phyloP scores from a whole-genome alignment of 73 alveolate genomes.

The Uronychia setigera region DNA sequence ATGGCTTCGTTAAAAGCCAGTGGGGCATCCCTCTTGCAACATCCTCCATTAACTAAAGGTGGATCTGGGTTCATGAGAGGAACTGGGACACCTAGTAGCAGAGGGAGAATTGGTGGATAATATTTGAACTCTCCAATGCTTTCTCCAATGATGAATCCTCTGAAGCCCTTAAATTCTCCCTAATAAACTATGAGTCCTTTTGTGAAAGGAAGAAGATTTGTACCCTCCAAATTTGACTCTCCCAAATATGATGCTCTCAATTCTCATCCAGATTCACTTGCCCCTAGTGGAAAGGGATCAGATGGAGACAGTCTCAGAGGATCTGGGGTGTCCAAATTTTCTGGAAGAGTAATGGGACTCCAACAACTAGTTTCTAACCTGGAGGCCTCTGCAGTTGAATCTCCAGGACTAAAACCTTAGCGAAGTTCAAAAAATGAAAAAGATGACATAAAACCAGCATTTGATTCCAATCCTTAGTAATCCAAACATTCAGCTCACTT shows the following conservation, averaged over 20 bases:
- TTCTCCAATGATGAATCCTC: background rate
- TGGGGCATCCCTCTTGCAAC: too few relatives aligned
- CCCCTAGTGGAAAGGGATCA: background rate
- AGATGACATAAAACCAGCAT: background rate
- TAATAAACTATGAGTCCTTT: background rate
- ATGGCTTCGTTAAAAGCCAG: too few relatives aligned
- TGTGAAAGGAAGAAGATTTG: background rate
- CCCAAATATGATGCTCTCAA: background rate
- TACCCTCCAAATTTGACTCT: background rate
- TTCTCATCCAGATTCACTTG: background rate
- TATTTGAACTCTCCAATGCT: background rate
- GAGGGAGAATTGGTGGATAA: too few relatives aligned
- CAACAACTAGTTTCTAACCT: background rate
- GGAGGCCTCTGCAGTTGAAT: background rate
- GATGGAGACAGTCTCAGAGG: background rate
- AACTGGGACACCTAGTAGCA: background rate
- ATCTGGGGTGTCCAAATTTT: background rate
- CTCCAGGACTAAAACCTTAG: background rate
- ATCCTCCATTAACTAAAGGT: background rate
- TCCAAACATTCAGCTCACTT: too few relatives aligned
- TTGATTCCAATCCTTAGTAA: too few relatives aligned
- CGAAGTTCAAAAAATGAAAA: background rate
- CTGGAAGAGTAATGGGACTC: background rate
- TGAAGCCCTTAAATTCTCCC: background rate
- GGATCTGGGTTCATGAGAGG: background rate